A percentile compares a stretch with the other conserved stretches of the same genome.
Evolutionary conservation across 345 rosid species (phyloP).

Genomic region (Turnera subulata): DNA sequence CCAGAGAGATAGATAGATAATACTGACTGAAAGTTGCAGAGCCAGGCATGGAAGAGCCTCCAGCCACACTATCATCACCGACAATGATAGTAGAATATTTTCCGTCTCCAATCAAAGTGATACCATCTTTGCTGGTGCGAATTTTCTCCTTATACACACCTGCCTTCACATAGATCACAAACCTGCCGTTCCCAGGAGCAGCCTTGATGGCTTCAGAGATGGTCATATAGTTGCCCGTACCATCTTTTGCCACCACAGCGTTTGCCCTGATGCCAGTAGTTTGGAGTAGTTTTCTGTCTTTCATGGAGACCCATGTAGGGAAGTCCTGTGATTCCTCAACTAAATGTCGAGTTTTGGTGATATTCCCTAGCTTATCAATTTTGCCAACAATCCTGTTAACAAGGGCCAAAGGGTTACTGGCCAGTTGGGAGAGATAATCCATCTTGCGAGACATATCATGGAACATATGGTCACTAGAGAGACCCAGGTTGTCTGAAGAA

Average conservation of each 20-base stretch:
- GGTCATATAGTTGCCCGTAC: slow-evolving; percentile 62
- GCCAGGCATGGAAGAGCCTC: slow-evolving; percentile 57
- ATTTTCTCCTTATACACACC: slow-evolving; percentile 78
- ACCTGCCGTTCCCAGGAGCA: slow-evolving; percentile 49
- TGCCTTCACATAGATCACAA: slow-evolving; percentile 72
- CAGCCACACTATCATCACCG: slow-evolving; percentile 42
- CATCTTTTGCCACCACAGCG: slow-evolving; percentile 73
- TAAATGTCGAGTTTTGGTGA: slow-evolving; percentile 10
- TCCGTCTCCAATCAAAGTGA: slow-evolving; percentile 82
- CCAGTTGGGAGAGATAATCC: slow-evolving; percentile 50
- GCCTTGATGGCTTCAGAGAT: slow-evolving; percentile 61
- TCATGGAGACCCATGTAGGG: slow-evolving; percentile 52
- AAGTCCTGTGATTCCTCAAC: slow-evolving; percentile 11
- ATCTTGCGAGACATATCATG: slow-evolving; percentile 45
- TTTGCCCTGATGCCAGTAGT: slow-evolving; percentile 30
- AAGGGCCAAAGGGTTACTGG: slow-evolving; percentile 62
- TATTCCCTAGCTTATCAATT: neutral
- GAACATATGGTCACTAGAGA: slow-evolving; percentile 10
- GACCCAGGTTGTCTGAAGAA: slow-evolving; percentile 25
- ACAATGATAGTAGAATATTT: slow-evolving; percentile 56
- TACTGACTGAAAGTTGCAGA: slow-evolving; percentile 72
- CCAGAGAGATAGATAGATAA: neutral
- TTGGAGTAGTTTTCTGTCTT: slow-evolving; percentile 47
- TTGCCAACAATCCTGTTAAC: slow-evolving; percentile 25
- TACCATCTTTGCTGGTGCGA: slow-evolving; percentile 42